Conservation (phyloP, 495 filamentous ascomycete species). For the Trichoderma erinaceum region DNA sequence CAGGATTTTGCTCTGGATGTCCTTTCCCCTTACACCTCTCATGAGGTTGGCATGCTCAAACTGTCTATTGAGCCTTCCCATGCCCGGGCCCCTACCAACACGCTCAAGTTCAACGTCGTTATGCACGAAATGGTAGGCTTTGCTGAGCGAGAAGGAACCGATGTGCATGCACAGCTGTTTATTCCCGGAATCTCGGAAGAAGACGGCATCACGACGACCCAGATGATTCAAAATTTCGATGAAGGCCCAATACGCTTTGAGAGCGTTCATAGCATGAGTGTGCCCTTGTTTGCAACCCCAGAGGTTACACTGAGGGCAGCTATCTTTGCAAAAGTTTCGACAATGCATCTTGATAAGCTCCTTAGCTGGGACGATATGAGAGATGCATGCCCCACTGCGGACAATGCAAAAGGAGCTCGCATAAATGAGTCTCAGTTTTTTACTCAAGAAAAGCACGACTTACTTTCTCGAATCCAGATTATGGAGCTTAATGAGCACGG, state of each 20-base stretch:
- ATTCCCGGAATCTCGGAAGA: conserved; percentile 89
- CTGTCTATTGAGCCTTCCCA: conserved; percentile 90
- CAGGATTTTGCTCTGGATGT: conserved; percentile 92
- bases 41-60: conserved; percentile 81
- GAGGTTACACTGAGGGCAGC: conserved; percentile 77
- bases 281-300: conserved; percentile 77
- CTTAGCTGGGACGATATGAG: conserved; percentile 99
- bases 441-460: conserved; percentile 86
- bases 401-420: conserved; percentile 61
- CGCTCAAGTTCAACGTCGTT: conserved; percentile 95
- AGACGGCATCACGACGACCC: conserved; percentile 86
- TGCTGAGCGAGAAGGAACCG: conserved; percentile 89
- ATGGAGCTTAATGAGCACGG: conserved; percentile 86
- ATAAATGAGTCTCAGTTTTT: conserved; percentile 89
- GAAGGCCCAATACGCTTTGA: conserved; percentile 93
- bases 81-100: conserved; percentile 85
- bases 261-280: conserved; percentile 96
- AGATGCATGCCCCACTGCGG: conserved; percentile 52
- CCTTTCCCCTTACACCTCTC: conserved; percentile 83
- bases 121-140: conserved; percentile 98
- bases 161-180: conserved; percentile 94
- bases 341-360: conserved; percentile 94
- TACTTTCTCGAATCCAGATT: conserved; percentile 81
- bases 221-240: conserved; percentile 91
- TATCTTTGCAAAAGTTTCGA: conserved; percentile 83